phyloP scores from a whole-genome alignment of 805 yeast genomes.

The Komagataella pastoris region DNA sequence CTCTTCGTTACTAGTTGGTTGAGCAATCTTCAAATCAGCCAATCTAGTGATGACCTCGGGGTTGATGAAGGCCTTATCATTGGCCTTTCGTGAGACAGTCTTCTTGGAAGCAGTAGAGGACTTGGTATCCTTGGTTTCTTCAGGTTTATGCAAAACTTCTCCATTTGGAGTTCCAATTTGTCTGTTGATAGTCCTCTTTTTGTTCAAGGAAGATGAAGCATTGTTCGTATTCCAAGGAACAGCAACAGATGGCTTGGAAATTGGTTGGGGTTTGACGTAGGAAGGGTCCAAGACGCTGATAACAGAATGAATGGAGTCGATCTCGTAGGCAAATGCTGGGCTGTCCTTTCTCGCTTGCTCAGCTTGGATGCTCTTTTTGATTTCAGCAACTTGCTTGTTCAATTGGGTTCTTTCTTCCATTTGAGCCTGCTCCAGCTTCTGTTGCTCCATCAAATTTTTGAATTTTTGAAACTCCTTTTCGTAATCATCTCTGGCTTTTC shows the following conservation, averaged over 20 bases:
- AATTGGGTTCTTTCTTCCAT: constrained; percentile 42
- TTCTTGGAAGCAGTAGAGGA: constrained; percentile 8
- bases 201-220: background rate
- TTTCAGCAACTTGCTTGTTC: constrained; percentile 37
- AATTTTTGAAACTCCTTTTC: constrained; percentile 65
- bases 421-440: constrained; percentile 52
- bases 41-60: constrained; percentile 69
- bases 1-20: constrained; percentile 70
- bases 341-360: constrained; percentile 53
- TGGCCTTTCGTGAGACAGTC: constrained; percentile 8
- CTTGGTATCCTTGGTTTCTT: constrained; percentile 36
- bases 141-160: background rate
- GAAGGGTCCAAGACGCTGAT: constrained; percentile 68
- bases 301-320: constrained; percentile 60
- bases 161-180: background rate
- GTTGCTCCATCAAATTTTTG: constrained; percentile 54
- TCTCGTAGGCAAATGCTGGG: constrained; percentile 80
- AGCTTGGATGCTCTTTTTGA: constrained; percentile 48
- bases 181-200: constrained; percentile 1
- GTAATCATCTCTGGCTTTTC: constrained; percentile 58
- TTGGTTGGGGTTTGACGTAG: constrained; percentile 40
- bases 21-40: constrained; percentile 59
- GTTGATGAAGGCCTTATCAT: constrained; percentile 55
- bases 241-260: constrained; percentile 6
- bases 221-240: constrained; percentile 1